phyloP scores from a whole-genome alignment of 2,329 filamentous ascomycete species.

The Karstenula rhodostoma region DNA sequence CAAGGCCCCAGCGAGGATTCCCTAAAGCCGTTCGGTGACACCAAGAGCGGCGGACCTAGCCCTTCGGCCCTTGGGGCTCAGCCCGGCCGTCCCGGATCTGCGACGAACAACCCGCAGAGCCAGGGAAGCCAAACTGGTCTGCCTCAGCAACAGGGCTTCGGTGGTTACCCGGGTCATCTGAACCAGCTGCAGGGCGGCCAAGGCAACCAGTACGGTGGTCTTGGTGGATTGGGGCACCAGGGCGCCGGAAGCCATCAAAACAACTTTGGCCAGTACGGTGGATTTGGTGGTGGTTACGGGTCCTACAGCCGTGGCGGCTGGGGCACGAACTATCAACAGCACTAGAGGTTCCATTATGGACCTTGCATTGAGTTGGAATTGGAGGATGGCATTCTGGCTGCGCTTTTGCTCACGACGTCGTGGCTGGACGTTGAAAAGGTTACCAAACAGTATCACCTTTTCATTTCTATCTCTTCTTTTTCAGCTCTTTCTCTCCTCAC shows the following conservation, averaged over 20 bases:
- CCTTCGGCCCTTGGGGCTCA: constrained; percentile 65
- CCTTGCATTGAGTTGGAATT: constrained; percentile 14
- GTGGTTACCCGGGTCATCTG: constrained; percentile 62
- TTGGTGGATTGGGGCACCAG: constrained; percentile 62
- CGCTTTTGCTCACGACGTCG: constrained; percentile 9
- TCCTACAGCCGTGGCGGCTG: constrained; percentile 57
- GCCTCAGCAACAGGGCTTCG: constrained; percentile 66
- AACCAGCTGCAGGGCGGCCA: constrained; percentile 54
- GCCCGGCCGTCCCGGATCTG: constrained; percentile 69
- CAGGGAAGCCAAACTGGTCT: constrained; percentile 61
- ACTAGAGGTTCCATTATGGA: constrained; percentile 31
- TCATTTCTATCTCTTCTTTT: constrained; percentile 20
- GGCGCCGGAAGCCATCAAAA: constrained; percentile 56
- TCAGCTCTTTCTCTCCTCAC: constrained; percentile 11
- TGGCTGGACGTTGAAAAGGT: constrained; percentile 23
- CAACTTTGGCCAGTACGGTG: constrained; percentile 54
- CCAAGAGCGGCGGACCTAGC: constrained; percentile 65
- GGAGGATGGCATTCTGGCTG: constrained; percentile 14
- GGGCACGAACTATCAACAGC: constrained; percentile 58
- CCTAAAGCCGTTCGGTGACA: constrained; percentile 65
- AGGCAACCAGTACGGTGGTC: constrained; percentile 61
- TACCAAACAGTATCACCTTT: constrained; percentile 35
- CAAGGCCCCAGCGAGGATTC: constrained; percentile 60
- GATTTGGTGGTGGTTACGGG: constrained; percentile 54
- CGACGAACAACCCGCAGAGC: constrained; percentile 65